phyloP scores from a whole-genome alignment of 2,329 filamentous ascomycete species.

The Pyrenophora teres region DNA sequence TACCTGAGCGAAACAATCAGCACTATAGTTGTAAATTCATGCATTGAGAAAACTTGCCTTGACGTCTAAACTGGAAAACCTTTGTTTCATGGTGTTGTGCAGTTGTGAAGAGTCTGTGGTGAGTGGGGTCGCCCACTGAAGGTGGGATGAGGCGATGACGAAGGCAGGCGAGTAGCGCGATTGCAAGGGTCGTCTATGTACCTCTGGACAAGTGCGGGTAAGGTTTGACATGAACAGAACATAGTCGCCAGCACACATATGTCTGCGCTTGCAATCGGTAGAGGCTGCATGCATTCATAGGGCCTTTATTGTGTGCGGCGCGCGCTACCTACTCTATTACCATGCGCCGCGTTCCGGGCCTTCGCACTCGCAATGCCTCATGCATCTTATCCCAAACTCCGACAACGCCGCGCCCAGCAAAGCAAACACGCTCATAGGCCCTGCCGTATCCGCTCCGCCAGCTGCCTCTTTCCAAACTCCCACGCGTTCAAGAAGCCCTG shows the following conservation, averaged over 20 bases:
- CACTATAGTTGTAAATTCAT: background rate
- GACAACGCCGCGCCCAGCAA: conserved; percentile 37
- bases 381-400: conserved; percentile 27
- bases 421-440: conserved; percentile 51
- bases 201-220: conserved; percentile 22
- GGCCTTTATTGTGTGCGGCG: conserved; percentile 4
- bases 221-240: background rate
- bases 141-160: conserved; percentile 37
- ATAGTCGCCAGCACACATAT: background rate
- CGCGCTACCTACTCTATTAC: conserved; percentile 18
- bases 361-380: conserved; percentile 24
- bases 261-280: conserved; percentile 9
- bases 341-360: conserved; percentile 10
- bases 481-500: conserved; percentile 93
- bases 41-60: conserved; percentile 55
- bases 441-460: conserved; percentile 89
- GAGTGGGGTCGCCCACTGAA: conserved; percentile 25
- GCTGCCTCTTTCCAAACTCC: conserved; percentile 88
- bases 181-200: conserved; percentile 31
- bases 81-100: conserved; percentile 69
- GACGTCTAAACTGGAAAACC: conserved; percentile 79
- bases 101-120: conserved; percentile 36
- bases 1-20: conserved; percentile 61
- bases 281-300: conserved; percentile 9
- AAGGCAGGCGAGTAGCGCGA: conserved; percentile 26